Evolutionary conservation across 2,329 filamentous ascomycete species (phyloP), one percentile per base, ranked within the genome.

Genomic region (Ophiostoma montium): DNA sequence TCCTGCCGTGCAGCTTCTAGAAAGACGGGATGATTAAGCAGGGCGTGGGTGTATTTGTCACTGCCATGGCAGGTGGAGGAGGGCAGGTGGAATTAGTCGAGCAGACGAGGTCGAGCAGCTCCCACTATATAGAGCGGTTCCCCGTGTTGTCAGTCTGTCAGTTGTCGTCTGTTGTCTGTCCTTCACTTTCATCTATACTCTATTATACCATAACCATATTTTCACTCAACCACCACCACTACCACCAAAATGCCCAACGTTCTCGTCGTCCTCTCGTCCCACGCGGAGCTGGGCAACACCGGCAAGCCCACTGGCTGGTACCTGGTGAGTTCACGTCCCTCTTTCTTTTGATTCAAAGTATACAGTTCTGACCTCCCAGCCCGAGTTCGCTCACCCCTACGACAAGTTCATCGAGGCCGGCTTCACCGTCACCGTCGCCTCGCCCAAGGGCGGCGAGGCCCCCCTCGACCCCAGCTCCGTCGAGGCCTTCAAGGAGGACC

Each of bases 261-360:
- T 55, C 80, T 87, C 66, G 66, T 86, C 62, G 76, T 87, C 51
- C 75, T 86, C 53, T 84, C 79, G 55, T 86, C 80, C 53, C 70
- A 75, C 61, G 63, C 61, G 60, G 64, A 67, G 62, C 69, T 77
- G 44, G 67, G 66, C 57, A 60, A 66, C 56, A 67, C 70, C 41
- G 68, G 68, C 58, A 67, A 68, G 58, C 72, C 73, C 10, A 85
- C 82, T 0, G 83, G 83, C 55, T 86, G 82, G 82, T 86, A 77
- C 60, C 67, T 86, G 58, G 23, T 27, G 8, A 5, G 23, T 27
- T 78, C 81, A 67, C 5, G 48, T 41, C 23, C 2, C 10, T 21
- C n/a, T 23, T 38, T 3, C 8, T 46, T 23, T 39, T 12, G 7
- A 9, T 9, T 21, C 13, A 38, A 10, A 8, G 7, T 23, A 21